Base-by-base conservation (phyloP, 1,139 yeast genomes). In the Geotrichum phurueaensis region DNA sequence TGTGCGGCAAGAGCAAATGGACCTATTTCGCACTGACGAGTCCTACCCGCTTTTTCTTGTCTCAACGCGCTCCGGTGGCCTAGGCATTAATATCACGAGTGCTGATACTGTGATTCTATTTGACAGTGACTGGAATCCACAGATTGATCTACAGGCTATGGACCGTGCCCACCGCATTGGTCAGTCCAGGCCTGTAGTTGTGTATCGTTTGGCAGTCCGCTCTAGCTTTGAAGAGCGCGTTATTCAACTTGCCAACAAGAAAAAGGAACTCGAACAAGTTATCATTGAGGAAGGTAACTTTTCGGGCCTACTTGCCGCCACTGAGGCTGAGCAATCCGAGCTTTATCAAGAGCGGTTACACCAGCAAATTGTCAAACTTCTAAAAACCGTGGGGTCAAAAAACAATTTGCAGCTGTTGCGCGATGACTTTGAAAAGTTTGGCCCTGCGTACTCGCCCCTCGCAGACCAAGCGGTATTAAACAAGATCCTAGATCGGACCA, bases 81-180 rank as follows among this genome's bases (percentile, higher is more conserved):
- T 94, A 33, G 99, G 99, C 1, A 83, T 94, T 54, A 94, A 94
- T 69, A 78, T 94, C 61, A 83, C 86, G 0, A 84, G 88, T 0
- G 97, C 98, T 0, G 97, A 94, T 68, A 87, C 96, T 0, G 98
- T 94, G 1, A 83, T 94, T 3, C 70, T 94, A 18, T 91, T 89
- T 71, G 99, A 94, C 70, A 87, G 89, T 63, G 98, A 94, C 71
- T 92, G 98, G 97, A 94, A 94, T 69, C 99, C 99, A 0, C 98
- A 94, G 70, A 92, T 90, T 67, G 98, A 94, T 73, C 76, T 91
- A 57, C 99, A 94, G 71, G 98, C 98, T 0, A 94, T 94, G 83
- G 98, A 92, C 70, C 79, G 99, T 62, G 96, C 89, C 15, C 98
- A 94, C 72, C 79, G 99, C 70, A 89, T 94, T 61, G 98, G 99